Conservation (phyloP, 2,329 filamentous ascomycete genomes). For the Alternaria sp. region DNA sequence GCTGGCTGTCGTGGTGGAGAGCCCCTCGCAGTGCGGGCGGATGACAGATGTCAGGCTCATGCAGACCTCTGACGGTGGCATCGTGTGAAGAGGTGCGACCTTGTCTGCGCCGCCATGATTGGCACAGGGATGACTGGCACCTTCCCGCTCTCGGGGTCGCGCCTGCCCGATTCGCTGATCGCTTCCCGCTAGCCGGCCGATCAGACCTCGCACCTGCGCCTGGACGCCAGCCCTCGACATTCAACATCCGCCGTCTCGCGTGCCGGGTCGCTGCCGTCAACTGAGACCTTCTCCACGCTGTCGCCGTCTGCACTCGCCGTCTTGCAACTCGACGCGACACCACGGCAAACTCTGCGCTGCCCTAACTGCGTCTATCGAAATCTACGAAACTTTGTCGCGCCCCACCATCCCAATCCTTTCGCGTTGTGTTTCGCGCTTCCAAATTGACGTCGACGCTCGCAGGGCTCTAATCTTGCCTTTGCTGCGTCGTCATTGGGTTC, state of each 20-base stretch:
- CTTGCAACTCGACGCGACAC: background rate
- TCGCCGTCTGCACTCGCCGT: background rate
- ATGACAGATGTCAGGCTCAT: conserved; percentile 36
- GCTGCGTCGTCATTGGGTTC: conserved; percentile 3
- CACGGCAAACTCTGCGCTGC: conserved; percentile 2
- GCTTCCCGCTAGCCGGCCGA: conserved; percentile 40
- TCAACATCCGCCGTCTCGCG: conserved; percentile 16
- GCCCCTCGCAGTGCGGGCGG: conserved; percentile 22
- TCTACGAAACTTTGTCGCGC: conserved; percentile 5
- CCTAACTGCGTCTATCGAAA: background rate
- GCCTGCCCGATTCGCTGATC: conserved; percentile 27
- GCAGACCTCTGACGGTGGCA: conserved; percentile 25
- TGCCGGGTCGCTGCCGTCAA: conserved; percentile 2
- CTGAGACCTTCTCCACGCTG: conserved; percentile 2
- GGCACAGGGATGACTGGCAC: conserved; percentile 36
- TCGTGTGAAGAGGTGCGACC: conserved; percentile 34
- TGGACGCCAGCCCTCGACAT: conserved; percentile 17
- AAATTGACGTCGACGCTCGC: background rate
- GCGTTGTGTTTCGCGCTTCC: background rate
- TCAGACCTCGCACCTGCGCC: conserved; percentile 31
- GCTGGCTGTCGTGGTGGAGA: background rate
- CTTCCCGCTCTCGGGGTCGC: conserved; percentile 25
- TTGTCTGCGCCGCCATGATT: conserved; percentile 28
- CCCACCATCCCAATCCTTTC: background rate
- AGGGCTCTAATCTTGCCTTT: background rate